A percentile compares a stretch with the other conserved stretches of the same genome.
Conservation (phyloP, 257 asterid species). For the Solanum phureja region DNA sequence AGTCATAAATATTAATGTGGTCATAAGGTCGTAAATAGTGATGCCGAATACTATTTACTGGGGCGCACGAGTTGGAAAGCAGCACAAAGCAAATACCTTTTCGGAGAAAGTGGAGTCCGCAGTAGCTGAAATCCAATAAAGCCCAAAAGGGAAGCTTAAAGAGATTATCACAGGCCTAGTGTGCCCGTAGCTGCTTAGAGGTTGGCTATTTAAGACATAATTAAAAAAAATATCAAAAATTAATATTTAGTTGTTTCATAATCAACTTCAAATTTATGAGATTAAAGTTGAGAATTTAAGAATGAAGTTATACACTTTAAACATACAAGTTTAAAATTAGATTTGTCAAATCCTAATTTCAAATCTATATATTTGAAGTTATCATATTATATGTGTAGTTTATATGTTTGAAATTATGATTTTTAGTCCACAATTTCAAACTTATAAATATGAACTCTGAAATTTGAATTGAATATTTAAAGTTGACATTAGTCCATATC, state of each 20-base stretch:
- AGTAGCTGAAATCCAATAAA: background rate
- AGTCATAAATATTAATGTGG: too few species aligned
- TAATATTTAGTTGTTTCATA: background rate
- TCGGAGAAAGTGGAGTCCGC: background rate
- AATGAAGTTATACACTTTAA: background rate
- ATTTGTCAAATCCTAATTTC: background rate
- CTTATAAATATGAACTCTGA: background rate
- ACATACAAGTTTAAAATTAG: background rate
- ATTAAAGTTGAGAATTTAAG: background rate
- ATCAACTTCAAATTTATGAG: background rate
- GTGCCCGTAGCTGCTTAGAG: background rate
- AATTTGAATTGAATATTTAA: background rate
- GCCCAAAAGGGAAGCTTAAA: background rate
- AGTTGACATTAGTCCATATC: background rate
- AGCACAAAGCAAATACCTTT: background rate
- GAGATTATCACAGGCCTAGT: background rate
- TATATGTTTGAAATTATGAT: background rate
- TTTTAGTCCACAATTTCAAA: background rate
- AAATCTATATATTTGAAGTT: background rate
- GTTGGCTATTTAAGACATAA: background rate
- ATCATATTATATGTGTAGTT: background rate
- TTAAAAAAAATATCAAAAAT: background rate
- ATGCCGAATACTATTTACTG: too few species aligned
- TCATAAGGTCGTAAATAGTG: too few species aligned
- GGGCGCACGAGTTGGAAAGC: too few species aligned